A percentile compares a stretch with the other conserved stretches of the same genome.
phyloP scores from a whole-genome alignment of 768 basidiomycete species.

The Lyophyllum semitale region DNA sequence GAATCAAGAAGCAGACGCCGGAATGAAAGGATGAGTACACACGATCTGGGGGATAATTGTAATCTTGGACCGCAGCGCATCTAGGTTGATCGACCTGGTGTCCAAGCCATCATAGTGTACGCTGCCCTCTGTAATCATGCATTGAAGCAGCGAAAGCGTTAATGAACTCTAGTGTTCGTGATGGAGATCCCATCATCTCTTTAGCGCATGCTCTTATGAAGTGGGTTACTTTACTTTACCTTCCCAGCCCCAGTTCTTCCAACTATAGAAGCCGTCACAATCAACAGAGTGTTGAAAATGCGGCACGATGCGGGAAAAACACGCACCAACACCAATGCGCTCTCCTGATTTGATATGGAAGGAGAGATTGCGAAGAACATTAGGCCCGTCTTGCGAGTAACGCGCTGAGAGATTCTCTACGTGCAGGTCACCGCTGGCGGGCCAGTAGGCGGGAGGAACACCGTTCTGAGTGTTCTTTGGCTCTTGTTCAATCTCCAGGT shows the following conservation, averaged over 20 bases:
- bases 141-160: slow-evolving; percentile 52
- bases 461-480: slow-evolving; percentile 35
- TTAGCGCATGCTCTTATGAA: not conserved
- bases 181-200: not conserved
- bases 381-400: slow-evolving; percentile 42
- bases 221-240: slow-evolving; percentile 3
- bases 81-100: slow-evolving; percentile 50
- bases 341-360: slow-evolving; percentile 15
- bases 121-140: slow-evolving; percentile 47
- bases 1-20: slow-evolving; percentile 1
- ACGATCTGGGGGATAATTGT: slow-evolving; percentile 57
- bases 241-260: slow-evolving; percentile 31
- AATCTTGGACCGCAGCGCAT: slow-evolving; percentile 54
- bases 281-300: not conserved
- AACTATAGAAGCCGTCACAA: slow-evolving; percentile 12
- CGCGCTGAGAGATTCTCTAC: slow-evolving; percentile 55
- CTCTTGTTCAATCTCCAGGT: slow-evolving; percentile 59
- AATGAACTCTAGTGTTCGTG: slow-evolving; percentile 23
- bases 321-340: slow-evolving; percentile 15
- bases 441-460: slow-evolving; percentile 66
- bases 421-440: slow-evolving; percentile 53
- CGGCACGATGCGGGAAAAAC: not conserved
- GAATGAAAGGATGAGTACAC: slow-evolving; percentile 17
- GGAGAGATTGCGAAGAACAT: slow-evolving; percentile 10
- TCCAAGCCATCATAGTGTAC: slow-evolving; percentile 54